Evolutionary conservation across 805 yeast species (phyloP).

Genomic region (Priceomyces castillae): DNA sequence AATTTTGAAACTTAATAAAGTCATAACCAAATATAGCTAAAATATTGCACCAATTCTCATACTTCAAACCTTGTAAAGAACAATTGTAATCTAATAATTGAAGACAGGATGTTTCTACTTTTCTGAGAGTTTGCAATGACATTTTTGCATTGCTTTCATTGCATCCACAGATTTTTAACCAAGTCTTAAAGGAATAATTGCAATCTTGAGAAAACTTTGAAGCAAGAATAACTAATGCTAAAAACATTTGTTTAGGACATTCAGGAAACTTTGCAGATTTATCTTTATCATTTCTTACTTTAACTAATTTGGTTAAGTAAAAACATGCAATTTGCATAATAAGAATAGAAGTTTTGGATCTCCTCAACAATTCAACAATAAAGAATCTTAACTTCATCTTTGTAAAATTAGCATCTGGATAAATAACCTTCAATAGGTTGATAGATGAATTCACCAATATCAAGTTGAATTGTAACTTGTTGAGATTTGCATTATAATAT

Average conservation of each 20-base stretch:
- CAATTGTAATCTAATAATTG: constrained; percentile 54
- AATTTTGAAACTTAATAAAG: constrained; percentile 35
- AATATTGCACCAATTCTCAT: constrained; percentile 47
- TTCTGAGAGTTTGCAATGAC: constrained; percentile 45
- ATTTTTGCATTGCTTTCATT: constrained; percentile 17
- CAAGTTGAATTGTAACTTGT: constrained; percentile 39
- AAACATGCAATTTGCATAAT: constrained; percentile 66
- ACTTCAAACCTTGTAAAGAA: constrained; percentile 48
- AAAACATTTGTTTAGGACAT: constrained; percentile 66
- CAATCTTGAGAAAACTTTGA: constrained; percentile 73
- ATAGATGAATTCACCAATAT: constrained; percentile 36
- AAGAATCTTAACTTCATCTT: constrained; percentile 38
- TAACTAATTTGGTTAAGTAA: constrained; percentile 53
- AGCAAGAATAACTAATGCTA: constrained; percentile 67
- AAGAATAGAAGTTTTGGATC: constrained; percentile 49
- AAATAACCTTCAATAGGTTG: constrained; percentile 35
- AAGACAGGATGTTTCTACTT: constrained; percentile 54
- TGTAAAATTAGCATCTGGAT: constrained; percentile 13
- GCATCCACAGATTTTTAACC: constrained; percentile 73
- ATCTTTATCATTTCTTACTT: constrained; percentile 10
- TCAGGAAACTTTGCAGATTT: constrained; percentile 10
- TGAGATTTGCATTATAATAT: constrained; percentile 38
- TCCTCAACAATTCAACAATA: constrained; percentile 36
- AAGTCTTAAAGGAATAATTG: constrained; percentile 63
- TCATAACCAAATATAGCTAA: constrained; percentile 43